Conservation (phyloP, 345 rosid genomes). For the Gossypium arboreum region DNA sequence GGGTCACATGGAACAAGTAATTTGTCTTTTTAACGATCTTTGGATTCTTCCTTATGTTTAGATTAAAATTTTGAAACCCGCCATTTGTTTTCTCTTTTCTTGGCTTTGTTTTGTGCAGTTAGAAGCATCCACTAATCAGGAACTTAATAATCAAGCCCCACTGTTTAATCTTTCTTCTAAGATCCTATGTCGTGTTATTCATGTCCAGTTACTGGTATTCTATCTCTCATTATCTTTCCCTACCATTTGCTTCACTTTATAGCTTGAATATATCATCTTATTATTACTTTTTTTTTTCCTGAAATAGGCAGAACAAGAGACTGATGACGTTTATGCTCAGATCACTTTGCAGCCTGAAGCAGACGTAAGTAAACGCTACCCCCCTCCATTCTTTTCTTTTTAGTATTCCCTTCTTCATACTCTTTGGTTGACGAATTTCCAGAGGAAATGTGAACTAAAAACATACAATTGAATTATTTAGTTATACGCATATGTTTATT, state of each 20-base stretch:
- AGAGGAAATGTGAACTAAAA: not conserved
- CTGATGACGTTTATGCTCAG: slow-evolving; percentile 90
- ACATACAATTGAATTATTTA: not conserved
- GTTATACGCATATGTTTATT: not conserved
- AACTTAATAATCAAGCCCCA: slow-evolving; percentile 54
- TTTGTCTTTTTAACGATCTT: not conserved
- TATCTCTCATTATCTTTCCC: slow-evolving; percentile 8
- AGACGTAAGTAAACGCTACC: slow-evolving; percentile 44
- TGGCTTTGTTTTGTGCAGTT: slow-evolving; percentile 36
- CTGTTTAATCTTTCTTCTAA: slow-evolving; percentile 65
- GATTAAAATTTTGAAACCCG: not conserved
- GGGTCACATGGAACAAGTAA: slow-evolving; percentile 81
- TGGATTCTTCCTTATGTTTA: not conserved
- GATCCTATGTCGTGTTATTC: slow-evolving; percentile 74
- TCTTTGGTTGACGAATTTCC: not conserved
- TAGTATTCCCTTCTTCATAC: not conserved
- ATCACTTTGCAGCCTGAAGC: slow-evolving; percentile 70
- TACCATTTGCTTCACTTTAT: not conserved
- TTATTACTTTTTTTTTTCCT: not conserved
- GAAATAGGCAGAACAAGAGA: slow-evolving; percentile 68
- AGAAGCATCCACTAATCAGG: slow-evolving; percentile 80
- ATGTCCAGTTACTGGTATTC: slow-evolving; percentile 59
- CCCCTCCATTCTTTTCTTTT: not conserved
- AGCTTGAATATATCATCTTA: not conserved
- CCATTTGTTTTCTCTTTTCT: not conserved